Conservation (phyloP, 768 basidiomycete genomes). For the Serendipita sp. region DNA sequence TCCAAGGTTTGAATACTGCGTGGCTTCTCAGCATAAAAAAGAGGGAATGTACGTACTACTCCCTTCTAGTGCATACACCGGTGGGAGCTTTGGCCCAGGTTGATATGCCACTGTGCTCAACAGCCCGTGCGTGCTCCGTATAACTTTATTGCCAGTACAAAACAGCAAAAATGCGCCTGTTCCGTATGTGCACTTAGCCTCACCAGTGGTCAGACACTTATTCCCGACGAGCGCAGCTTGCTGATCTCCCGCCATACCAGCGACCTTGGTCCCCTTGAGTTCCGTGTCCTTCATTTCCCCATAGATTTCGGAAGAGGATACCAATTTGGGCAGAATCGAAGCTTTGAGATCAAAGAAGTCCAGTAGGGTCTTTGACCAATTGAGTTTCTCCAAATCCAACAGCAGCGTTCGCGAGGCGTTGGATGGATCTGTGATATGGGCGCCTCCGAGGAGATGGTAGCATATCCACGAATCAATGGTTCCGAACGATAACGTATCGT, state of each 20-base stretch:
- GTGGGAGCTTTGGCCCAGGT: constrained; percentile 57
- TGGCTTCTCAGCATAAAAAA: no score
- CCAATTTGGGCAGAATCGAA: constrained; percentile 71
- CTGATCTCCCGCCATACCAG: constrained; percentile 94
- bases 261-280: constrained; percentile 66
- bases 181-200: constrained; percentile 97
- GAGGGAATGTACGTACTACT: constrained; percentile 54
- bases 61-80: constrained; percentile 90
- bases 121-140: constrained; percentile 73
- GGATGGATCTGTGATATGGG: constrained; percentile 84
- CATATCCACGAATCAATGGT: constrained; percentile 96
- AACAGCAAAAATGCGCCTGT: constrained; percentile 90
- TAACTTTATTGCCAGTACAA: constrained; percentile 78
- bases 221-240: constrained; percentile 94
- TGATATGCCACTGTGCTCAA: constrained; percentile 91
- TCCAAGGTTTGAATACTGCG: constrained; percentile 5
- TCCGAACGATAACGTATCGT: constrained; percentile 75
- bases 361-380: constrained; percentile 73
- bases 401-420: constrained; percentile 95
- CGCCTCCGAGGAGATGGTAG: constrained; percentile 35
- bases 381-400: constrained; percentile 61
- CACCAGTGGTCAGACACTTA: constrained; percentile 79
- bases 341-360: constrained; percentile 71
- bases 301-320: constrained; percentile 86
- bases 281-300: constrained; percentile 55